Evolutionary conservation across 225 moss, liverwort and hornwort genomes (phyloP).

Genomic region (Sphagnum contortum): DNA sequence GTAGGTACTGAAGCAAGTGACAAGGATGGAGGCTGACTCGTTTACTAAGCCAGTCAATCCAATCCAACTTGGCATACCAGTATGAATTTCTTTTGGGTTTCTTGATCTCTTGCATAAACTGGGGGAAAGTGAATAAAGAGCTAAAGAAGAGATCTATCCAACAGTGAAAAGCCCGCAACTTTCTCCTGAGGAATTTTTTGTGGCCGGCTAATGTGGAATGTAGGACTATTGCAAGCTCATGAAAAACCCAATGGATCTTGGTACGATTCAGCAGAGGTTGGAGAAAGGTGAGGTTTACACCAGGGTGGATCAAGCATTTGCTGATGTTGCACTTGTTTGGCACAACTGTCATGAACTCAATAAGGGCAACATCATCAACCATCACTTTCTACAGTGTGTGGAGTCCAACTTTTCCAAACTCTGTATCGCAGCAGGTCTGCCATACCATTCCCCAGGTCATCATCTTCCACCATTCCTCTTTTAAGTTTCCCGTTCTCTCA

Average conservation of each 20-base stretch:
- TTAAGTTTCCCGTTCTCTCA: no score
- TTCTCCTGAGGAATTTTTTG: no score
- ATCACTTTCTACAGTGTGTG: constrained; percentile 62
- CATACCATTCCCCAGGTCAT: no score
- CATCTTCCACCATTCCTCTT: no score
- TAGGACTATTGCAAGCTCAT: constrained; percentile 83
- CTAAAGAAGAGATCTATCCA: no score
- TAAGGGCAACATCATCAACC: constrained; percentile 82
- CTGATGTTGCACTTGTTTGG: constrained; percentile 88
- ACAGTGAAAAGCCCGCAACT: no score
- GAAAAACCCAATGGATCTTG: constrained; percentile 82
- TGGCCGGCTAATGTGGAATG: background rate
- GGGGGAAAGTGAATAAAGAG: no score
- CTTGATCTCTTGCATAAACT: no score
- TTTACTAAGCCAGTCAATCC: constrained; percentile 92
- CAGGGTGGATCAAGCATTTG: constrained; percentile 45
- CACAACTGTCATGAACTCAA: constrained; percentile 85
- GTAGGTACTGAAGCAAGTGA: constrained; percentile 84
- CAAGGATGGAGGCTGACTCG: constrained; percentile 86
- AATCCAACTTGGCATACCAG: constrained; percentile 70
- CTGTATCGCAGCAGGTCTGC: constrained; percentile 59
- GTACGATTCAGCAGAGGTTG: constrained; percentile 65
- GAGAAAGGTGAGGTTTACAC: constrained; percentile 71
- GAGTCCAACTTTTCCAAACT: constrained; percentile 73
- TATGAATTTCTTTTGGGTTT: constrained; percentile 1